Percentiles rank a stretch among this genome's conserved stretches.
Evolutionary conservation across 108 stramenopile genomes (phyloP).

Genomic region (Fistulifera pelliculosa): DNA sequence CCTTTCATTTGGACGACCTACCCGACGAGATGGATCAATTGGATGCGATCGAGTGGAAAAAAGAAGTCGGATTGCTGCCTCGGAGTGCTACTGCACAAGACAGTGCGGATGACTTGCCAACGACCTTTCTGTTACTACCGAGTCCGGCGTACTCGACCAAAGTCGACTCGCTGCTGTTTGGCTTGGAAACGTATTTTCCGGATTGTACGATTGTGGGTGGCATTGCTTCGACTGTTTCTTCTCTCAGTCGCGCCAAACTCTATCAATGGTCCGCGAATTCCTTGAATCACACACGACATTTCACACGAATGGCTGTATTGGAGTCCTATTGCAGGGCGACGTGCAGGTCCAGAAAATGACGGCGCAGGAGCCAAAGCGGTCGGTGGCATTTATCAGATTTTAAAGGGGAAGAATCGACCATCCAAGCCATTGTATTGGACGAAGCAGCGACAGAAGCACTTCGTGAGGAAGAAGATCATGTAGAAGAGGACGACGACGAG

Average conservation of each 20-base stretch:
- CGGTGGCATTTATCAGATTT: constrained; percentile 72
- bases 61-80: constrained; percentile 27
- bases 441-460: constrained; percentile 50
- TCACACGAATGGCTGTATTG: constrained; percentile 68
- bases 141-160: constrained; percentile 67
- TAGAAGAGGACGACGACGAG: constrained; percentile 29
- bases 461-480: constrained; percentile 24
- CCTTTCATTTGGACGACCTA: constrained; percentile 62
- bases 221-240: constrained; percentile 73
- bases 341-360: constrained; percentile 56
- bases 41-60: constrained; percentile 27
- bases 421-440: constrained; percentile 66
- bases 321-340: constrained; percentile 61
- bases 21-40: constrained; percentile 43
- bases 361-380: constrained; percentile 81
- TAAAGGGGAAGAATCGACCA: constrained; percentile 45
- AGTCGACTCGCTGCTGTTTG: constrained; percentile 54
- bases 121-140: constrained; percentile 47
- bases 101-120: constrained; percentile 20
- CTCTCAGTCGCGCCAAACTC: constrained; percentile 52
- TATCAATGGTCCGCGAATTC: constrained; percentile 40
- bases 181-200: constrained; percentile 27
- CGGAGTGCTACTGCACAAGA: constrained; percentile 8
- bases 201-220: constrained; percentile 42
- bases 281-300: constrained; percentile 4